Evolutionary conservation across 768 basidiomycete genomes (phyloP).

Genomic region (Strobilomyces dryophilus): DNA sequence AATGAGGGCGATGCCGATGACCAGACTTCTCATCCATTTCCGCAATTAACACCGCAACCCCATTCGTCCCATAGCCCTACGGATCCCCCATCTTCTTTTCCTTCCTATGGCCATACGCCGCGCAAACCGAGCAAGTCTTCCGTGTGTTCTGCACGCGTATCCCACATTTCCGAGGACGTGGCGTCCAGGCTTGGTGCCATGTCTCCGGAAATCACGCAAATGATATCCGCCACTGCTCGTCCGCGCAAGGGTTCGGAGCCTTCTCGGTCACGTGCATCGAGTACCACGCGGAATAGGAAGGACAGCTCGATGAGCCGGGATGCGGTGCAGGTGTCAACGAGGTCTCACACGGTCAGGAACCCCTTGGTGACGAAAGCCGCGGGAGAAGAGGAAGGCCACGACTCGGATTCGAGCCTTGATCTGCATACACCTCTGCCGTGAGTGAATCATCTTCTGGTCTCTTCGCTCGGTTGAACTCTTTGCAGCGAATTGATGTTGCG

Average conservation of each 20-base stretch:
- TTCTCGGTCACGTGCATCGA: conserved; percentile 24
- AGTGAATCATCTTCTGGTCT: conserved; percentile 28
- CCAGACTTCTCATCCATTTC: conserved; percentile 23
- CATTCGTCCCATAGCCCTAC: conserved; percentile 10
- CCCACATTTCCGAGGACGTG: conserved; percentile 6
- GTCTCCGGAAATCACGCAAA: conserved; percentile 39
- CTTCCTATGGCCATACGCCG: conserved; percentile 20
- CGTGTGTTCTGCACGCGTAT: conserved; percentile 8
- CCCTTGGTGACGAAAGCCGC: not conserved
- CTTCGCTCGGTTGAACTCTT: not conserved
- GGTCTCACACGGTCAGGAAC: conserved; percentile 1
- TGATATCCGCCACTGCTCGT: conserved; percentile 37
- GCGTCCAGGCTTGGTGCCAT: conserved; percentile 15
- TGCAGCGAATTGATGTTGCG: conserved; percentile 60
- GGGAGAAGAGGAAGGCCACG: conserved; percentile 33
- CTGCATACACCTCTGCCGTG: conserved; percentile 67
- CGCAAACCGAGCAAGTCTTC: conserved; percentile 23
- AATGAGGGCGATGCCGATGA: conserved; percentile 26
- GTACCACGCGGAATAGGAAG: conserved; percentile 12
- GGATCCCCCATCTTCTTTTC: conserved; percentile 1
- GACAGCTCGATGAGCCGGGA: conserved; percentile 13
- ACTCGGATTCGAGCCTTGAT: conserved; percentile 64
- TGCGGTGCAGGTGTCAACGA: conserved; percentile 10
- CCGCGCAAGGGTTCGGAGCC: conserved; percentile 26
- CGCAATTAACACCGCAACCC: conserved; percentile 23